Base-by-base conservation (phyloP, 768 basidiomycete species). In the Auricularia sp. region DNA sequence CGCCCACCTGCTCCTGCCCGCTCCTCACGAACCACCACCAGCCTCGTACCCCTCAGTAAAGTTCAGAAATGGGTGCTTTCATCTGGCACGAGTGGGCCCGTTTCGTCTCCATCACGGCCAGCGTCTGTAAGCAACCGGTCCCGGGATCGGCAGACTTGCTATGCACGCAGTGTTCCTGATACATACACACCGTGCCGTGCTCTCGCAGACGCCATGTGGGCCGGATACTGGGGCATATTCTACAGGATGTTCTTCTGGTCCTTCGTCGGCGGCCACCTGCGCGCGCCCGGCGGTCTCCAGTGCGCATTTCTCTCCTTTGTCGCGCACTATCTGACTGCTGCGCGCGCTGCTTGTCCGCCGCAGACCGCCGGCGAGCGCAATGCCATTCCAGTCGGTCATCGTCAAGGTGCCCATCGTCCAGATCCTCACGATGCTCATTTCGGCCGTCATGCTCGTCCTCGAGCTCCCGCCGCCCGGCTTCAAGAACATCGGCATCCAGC, bases 241-340 rank as follows among this genome's bases (percentile, higher is more conserved):
- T 93, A 85, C 77, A 90, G 92, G 75, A 96, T 96, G 78, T 96
- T 92, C 83, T 94, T 96, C 77, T 96, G 91, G 90, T 94, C 96
- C 78, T 92, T 96, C 72, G 77, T 93, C n/a, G 87, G 85, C 65
- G 93, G 90, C 59, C 87, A 81, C 64, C 72, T 91, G 64, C 87
- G 89, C 66, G 81, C 84, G 72, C 90, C 90, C 35, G 90, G 90
- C 77, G 90, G 90, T 62, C 64, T 90, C 33, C 88, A 91, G 90
- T 91, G 67, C 71, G 87, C 85, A 14, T 56, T 56, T 21, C 23
- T 1, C 36, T 8, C n/a, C 18, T 62, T 33, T 29, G 29, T 29
- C 29, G 29, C 29, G 29, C 29, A 29, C 29, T 29, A 29, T 29
- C 29, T 29, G 29, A 29, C 29, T 29, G 29, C 29, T 29, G 11